These are phyloP conservation scores for Albatrellus sp. DNA, from an alignment of 1,284 basidiomycete species.

Conservation along the genomic window DNA sequence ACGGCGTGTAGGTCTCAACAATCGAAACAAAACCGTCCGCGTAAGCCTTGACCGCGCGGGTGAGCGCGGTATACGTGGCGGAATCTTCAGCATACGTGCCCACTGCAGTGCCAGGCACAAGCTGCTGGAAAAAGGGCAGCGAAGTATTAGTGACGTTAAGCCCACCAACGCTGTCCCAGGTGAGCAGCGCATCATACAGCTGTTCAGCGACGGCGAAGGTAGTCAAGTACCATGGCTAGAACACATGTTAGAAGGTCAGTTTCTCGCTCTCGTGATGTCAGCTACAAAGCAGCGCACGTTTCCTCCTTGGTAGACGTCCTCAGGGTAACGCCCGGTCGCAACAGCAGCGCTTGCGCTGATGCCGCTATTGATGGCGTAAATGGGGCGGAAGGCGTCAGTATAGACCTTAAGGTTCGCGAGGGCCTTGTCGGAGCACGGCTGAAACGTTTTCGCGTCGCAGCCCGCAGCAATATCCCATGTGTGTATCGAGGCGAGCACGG, in stretches of 20 bases:
- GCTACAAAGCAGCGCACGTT: conserved; percentile 23
- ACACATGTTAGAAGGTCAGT: neutral
- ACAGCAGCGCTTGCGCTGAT: conserved; percentile 27
- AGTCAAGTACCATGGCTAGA: conserved; percentile 30
- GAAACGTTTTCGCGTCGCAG: conserved; percentile 41
- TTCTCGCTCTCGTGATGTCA: too few relatives aligned
- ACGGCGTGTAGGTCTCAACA: conserved; percentile 26
- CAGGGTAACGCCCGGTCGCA: conserved; percentile 42
- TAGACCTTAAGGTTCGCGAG: conserved; percentile 40
- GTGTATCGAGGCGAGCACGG: conserved; percentile 32
- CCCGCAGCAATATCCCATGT: conserved; percentile 18
- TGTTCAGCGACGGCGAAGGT: conserved; percentile 32
- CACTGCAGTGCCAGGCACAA: conserved; percentile 19
- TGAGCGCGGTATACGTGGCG: conserved; percentile 21
- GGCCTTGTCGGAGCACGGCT: conserved; percentile 49
- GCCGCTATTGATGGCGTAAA: conserved; percentile 41
- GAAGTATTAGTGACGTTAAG: conserved; percentile 26
- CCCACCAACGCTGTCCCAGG: conserved; percentile 23
- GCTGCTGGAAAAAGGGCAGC: conserved; percentile 30
- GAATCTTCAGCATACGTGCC: conserved; percentile 24
- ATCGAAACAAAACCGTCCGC: conserved; percentile 31
- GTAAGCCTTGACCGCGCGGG: conserved; percentile 22
- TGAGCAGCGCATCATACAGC: conserved; percentile 29
- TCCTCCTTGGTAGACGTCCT: conserved; percentile 40
- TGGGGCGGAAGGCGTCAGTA: conserved; percentile 39